Evolutionary conservation across 495 filamentous ascomycete genomes (phyloP).

Genomic region (Daldinia caldariorum): DNA sequence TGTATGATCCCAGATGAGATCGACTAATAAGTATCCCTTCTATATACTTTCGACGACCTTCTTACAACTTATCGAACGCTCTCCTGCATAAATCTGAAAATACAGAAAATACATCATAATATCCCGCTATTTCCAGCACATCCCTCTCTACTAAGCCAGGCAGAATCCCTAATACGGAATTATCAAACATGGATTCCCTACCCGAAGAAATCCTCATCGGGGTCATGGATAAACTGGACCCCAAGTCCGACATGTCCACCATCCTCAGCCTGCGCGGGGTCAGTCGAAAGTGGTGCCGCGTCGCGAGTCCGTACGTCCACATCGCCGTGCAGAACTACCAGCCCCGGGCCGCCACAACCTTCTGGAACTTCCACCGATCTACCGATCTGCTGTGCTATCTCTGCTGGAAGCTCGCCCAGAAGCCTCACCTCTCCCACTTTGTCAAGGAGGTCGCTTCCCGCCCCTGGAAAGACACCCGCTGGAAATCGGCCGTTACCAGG

Average conservation of each 20-base stretch:
- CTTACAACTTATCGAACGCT: background rate
- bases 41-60: background rate
- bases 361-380: conserved; percentile 6
- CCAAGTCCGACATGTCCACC: conserved; percentile 1
- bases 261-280: conserved; percentile 17
- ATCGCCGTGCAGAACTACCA: conserved; percentile 6
- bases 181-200: conserved; percentile 16
- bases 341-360: background rate
- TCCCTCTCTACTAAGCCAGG: background rate
- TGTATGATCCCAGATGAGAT: background rate
- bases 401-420: conserved; percentile 11
- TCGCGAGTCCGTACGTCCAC: conserved; percentile 7
- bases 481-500: background rate
- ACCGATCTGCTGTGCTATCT: conserved; percentile 6
- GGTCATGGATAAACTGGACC: conserved; percentile 12
- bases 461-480: conserved; percentile 8
- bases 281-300: conserved; percentile 12
- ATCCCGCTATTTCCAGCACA: background rate
- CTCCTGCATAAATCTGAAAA: background rate
- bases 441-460: conserved; percentile 11
- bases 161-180: background rate
- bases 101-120: background rate
- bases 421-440: conserved; percentile 10
- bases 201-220: conserved; percentile 7
- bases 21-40: background rate